These are phyloP conservation scores for Trichoderma erinaceum DNA, from an alignment of 495 filamentous ascomycete species.

Conservation along the genomic window DNA sequence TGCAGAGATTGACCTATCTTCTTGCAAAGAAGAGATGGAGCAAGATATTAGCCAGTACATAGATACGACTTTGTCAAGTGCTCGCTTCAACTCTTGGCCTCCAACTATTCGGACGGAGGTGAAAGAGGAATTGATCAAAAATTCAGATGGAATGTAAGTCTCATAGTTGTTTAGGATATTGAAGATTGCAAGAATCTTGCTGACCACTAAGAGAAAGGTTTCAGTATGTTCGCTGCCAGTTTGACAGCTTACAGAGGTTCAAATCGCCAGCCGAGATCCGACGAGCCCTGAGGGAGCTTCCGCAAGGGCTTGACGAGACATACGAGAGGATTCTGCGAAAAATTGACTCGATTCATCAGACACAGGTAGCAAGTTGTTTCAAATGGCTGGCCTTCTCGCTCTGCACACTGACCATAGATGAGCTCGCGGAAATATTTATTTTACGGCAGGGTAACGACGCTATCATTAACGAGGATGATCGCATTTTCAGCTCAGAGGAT, in stretches of 20 bases:
- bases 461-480: background rate
- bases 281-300: conserved; percentile 29
- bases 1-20: conserved; percentile 15
- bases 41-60: conserved; percentile 24
- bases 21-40: conserved; percentile 10
- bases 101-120: conserved; percentile 15
- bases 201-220: conserved; percentile 31
- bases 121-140: conserved; percentile 22
- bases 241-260: conserved; percentile 33
- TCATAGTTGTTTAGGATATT: background rate
- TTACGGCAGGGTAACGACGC: background rate
- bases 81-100: conserved; percentile 17
- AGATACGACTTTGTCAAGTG: background rate
- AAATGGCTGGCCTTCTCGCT: conserved; percentile 28
- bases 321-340: conserved; percentile 32
- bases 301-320: conserved; percentile 32
- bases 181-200: conserved; percentile 15
- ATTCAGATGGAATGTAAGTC: conserved; percentile 35
- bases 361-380: conserved; percentile 24
- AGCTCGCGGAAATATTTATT: conserved; percentile 22
- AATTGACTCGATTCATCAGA: conserved; percentile 23
- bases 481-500: background rate
- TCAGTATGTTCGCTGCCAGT: conserved; percentile 37
- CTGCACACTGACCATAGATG: conserved; percentile 22
- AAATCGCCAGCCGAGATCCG: conserved; percentile 21